Base-by-base conservation (phyloP, 2,329 filamentous ascomycete species). In the Ophiostoma novo-ulmi region DNA sequence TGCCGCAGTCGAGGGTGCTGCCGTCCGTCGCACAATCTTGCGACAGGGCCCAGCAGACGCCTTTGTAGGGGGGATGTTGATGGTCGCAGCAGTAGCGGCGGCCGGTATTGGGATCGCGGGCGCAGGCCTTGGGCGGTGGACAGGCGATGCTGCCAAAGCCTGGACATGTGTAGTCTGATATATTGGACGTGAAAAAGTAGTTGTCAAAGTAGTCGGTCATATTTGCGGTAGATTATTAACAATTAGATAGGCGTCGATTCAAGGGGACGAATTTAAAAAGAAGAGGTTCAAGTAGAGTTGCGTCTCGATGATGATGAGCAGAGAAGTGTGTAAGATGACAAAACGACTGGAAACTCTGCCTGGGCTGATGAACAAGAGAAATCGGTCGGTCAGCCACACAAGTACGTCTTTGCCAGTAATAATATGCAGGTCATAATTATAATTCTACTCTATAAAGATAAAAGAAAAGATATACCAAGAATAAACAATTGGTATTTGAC, bases 111-210 rank as follows among this genome's bases (percentile, higher is more conserved):
- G 73, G 71, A 55, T 75, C 74, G 38, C 73, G 73, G 8, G 73
- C 74, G 71, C 74, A 75, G 1, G 74, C 74, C 11, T 70, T 69
- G 17, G 74, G 74, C 5, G 70, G 71, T n/a, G 39, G 17, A 63
- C 74, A 75, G 63, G 48, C n/a, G 36, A 69, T 58, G 44, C 20
- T 35, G 36, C 70, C 67, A 38, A 71, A 72, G 31, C 71, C 73
- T 0, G 74, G 73, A 35, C 74, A 75, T 5, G 68, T 70, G 44
- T 72, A 64, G 41, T 35, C 44, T 11, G 72, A 71, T 22, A 71
- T 55, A 31, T 71, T 71, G 61, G 74, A 74, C 11, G 74, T 71
- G 65, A 73, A 75, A 67, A 58, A 73, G 70, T 72, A 75, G 70
- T 72, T 38, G 70, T 74, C 71, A 38, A 72, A 74, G 63, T 71